Conservation (phyloP, 805 yeast species). For the Yarrowia phangngaensis region DNA sequence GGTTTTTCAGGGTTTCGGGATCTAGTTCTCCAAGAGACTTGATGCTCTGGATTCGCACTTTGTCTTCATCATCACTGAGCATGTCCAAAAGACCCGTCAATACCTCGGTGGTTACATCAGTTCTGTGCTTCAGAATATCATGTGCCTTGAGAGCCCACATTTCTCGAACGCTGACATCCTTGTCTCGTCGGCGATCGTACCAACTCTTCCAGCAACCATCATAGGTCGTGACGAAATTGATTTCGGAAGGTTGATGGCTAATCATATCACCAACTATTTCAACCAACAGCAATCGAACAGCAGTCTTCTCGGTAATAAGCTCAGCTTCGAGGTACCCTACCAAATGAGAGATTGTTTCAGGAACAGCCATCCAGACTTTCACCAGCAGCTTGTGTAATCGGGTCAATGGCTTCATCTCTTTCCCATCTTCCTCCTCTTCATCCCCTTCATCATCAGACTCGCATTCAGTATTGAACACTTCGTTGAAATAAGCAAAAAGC, state of each 20-base stretch:
- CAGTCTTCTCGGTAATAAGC: conserved; percentile 58
- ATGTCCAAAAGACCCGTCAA: conserved; percentile 54
- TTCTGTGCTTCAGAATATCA: conserved; percentile 45
- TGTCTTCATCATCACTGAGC: conserved; percentile 69
- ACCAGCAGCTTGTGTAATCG: conserved; percentile 61
- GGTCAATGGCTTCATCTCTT: conserved; percentile 45
- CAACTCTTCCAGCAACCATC: conserved; percentile 62
- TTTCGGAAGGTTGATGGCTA: conserved; percentile 45
- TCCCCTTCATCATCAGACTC: conserved; percentile 34
- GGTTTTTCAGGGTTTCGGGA: conserved; percentile 46
- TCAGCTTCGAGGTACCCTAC: conserved; percentile 80
- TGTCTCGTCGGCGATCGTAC: conserved; percentile 72
- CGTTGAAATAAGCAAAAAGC: conserved; percentile 75
- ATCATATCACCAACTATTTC: conserved; percentile 67
- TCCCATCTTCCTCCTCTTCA: conserved; percentile 30
- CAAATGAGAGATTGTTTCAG: conserved; percentile 67
- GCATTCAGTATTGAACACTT: conserved; percentile 52
- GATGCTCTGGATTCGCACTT: conserved; percentile 63
- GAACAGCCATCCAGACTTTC: conserved; percentile 72
- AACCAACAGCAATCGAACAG: conserved; percentile 64
- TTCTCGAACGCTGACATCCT: conserved; percentile 57
- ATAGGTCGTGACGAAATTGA: conserved; percentile 58
- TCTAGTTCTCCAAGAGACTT: conserved; percentile 46
- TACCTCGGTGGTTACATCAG: conserved; percentile 38
- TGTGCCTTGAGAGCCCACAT: conserved; percentile 66